Evolutionary conservation across 2,329 filamentous ascomycete genomes (phyloP).

Genomic region (Thelonectria discophora): DNA sequence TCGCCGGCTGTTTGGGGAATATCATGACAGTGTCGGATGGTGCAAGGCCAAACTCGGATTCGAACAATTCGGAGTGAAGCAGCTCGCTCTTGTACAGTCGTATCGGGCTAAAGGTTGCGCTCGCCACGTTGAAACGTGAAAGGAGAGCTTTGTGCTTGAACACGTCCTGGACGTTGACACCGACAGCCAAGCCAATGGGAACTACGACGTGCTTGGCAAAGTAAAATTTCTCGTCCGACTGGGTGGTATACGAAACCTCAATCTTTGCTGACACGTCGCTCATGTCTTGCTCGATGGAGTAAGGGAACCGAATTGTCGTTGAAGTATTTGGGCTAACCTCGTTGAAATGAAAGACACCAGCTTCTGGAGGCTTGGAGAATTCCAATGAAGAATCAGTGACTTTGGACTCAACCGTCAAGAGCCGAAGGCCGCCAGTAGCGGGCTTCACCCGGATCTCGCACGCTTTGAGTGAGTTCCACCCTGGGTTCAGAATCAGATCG

Average conservation of each 20-base stretch:
- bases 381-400: slow-evolving; percentile 54
- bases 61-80: slow-evolving; percentile 73
- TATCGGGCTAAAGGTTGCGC: slow-evolving; percentile 78
- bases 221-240: slow-evolving; percentile 59
- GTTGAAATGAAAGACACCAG: slow-evolving; percentile 62
- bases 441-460: slow-evolving; percentile 71
- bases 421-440: slow-evolving; percentile 71
- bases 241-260: slow-evolving; percentile 79
- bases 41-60: slow-evolving; percentile 67
- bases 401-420: slow-evolving; percentile 68
- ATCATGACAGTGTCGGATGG: slow-evolving; percentile 67
- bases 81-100: slow-evolving; percentile 77
- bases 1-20: slow-evolving; percentile 83
- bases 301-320: slow-evolving; percentile 76
- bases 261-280: slow-evolving; percentile 75
- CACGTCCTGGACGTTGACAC: slow-evolving; percentile 95
- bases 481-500: slow-evolving; percentile 76
- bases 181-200: slow-evolving; percentile 80
- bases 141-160: slow-evolving; percentile 87
- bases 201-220: slow-evolving; percentile 65
- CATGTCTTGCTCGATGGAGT: slow-evolving; percentile 82
- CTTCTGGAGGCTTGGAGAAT: slow-evolving; percentile 60
- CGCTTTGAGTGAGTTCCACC: slow-evolving; percentile 73
- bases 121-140: slow-evolving; percentile 90
- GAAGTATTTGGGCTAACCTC: slow-evolving; percentile 55